Evolutionary conservation across 2,329 filamentous ascomycete genomes (phyloP), one percentile per base, ranked within the genome.

Genomic region (Cladophialophora carrionii): DNA sequence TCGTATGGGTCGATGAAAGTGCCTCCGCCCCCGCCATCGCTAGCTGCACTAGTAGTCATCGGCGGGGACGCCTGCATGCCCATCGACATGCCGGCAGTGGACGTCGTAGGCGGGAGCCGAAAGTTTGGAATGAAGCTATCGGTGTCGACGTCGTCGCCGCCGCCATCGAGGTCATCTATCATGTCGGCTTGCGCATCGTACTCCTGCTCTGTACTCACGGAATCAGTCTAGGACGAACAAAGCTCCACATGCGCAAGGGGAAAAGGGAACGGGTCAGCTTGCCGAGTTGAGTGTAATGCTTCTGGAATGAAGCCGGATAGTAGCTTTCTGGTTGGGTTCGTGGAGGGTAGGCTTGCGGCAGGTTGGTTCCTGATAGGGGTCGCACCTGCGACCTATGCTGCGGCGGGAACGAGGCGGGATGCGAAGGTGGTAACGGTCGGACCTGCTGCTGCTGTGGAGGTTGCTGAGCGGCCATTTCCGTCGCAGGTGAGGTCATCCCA

Each of bases 261-360:
- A 74, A 73, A 76, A 77, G 74, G 78, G 80, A 79, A 78, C 73
- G 82, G 83, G 84, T 78, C 75, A 84, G 83, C 92, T 90, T 92
- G 90, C 94, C 94, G 78, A 98, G 87, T 83, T 96, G 92, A 78
- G 96, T 91, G 79, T 96, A 93, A 78, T 97, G 94, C 77, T 90
- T 95, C 75, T 96, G 92, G 79, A 96, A 97, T 20, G 91, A 90
- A 64, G 91, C 90, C 57, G 90, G 88, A 76, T 96, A 97, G 79
- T 90, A 96, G 60, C 79, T 78, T 20, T 81, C 79, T 48, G 83
- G 76, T 49, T 68, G 63, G 10, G 74, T 69, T 63, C 79, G 73
- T 26, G 79, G 75, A 53, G 78, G 72, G 66, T 77, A 76, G n/a
- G 73, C 71, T 76, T 76, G 66, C 72, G 76, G 63, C 75, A 75